Percentiles rank a stretch among this genome's conserved stretches.
Evolutionary conservation across 2,329 filamentous ascomycete species (phyloP).

Genomic region (Ophiostoma populinum): DNA sequence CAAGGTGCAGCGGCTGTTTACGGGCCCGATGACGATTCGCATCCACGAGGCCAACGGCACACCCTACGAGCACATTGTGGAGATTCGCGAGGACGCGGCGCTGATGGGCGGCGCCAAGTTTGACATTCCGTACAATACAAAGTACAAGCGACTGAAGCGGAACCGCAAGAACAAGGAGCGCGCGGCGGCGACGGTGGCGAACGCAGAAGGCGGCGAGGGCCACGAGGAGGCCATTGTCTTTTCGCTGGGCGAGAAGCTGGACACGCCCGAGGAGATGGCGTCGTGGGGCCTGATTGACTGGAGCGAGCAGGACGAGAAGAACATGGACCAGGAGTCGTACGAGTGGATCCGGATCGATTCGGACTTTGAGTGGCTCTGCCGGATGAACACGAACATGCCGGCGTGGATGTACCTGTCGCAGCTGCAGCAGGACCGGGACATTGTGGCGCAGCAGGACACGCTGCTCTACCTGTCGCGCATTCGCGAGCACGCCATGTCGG

Average conservation of each 20-base stretch:
- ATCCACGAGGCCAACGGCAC: conserved; percentile 98
- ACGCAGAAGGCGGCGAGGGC: conserved; percentile 30
- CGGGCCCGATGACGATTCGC: conserved; percentile 90
- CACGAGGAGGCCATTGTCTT: conserved; percentile 65
- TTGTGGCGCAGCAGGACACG: conserved; percentile 69
- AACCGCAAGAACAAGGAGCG: conserved; percentile 71
- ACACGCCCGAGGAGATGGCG: conserved; percentile 61
- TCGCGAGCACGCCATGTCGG: conserved; percentile 63
- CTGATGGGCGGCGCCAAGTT: conserved; percentile 44
- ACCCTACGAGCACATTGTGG: conserved; percentile 93
- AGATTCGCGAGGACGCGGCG: conserved; percentile 73
- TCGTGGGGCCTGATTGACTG: conserved; percentile 81
- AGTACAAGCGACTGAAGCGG: conserved; percentile 92
- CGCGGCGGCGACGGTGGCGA: conserved; percentile 40
- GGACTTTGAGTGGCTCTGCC: conserved; percentile 95
- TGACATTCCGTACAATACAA: conserved; percentile 96
- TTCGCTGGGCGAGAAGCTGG: conserved; percentile 77
- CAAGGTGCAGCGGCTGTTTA: conserved; percentile 45
- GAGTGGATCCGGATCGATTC: conserved; percentile 98
- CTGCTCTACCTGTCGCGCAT: conserved; percentile 54
- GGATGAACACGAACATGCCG: conserved; percentile 65
- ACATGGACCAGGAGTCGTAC: conserved; percentile 91
- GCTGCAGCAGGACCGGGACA: conserved; percentile 88
- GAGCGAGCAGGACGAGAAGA: conserved; percentile 71
- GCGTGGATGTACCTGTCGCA: conserved; percentile 98